Evolutionary conservation across 805 yeast species (phyloP), one percentile per base, ranked within the genome.

Genomic region (Candida andamanensis): DNA sequence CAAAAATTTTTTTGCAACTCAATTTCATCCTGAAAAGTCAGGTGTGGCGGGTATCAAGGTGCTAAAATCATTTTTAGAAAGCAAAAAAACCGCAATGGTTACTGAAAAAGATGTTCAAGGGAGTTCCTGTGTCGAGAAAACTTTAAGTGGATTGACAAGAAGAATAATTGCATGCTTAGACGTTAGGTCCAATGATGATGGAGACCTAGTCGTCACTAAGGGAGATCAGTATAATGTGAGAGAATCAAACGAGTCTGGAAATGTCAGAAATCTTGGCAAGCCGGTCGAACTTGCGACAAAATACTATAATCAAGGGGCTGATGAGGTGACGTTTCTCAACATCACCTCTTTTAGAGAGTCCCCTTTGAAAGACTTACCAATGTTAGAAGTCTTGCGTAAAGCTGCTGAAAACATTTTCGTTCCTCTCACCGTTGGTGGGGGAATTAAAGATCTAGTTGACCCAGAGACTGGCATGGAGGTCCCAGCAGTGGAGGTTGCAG

Each of bases 191-290:
- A 92, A 92, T 53, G 98, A 92, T 50, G 67, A 67, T 23, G 99
- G 98, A 19, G 98, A 92, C 54, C 70, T 92, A 45, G 98, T 92
- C 1, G 99, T 92, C 17, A 92, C 99, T 0, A 92, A 92, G 59
- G 99, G 99, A 36, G 99, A 92, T 52, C 98, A 92, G 57, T 92
- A 92, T 54, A 95, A 92, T 58, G 99, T 92, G 2, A 76, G 98
- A 44, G 97, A 89, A 50, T 31, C 52, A 2, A 52, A 58, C 4
- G 50, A 44, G 14, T 40, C 35, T 6, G 46, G 43, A 4, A 74
- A 76, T 41, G 97, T 92, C 17, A 75, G 97, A 55, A 92, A 92
- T 53, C 66, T 92, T 38, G 99, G 99, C 12, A 92, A 94, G 56
- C 99, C 99, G 1, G 96, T 92, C 0, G 85, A 85, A 50, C 64